Conservation (phyloP, 2,329 filamentous ascomycete species). For the Pseudogymnoascus sp. region DNA sequence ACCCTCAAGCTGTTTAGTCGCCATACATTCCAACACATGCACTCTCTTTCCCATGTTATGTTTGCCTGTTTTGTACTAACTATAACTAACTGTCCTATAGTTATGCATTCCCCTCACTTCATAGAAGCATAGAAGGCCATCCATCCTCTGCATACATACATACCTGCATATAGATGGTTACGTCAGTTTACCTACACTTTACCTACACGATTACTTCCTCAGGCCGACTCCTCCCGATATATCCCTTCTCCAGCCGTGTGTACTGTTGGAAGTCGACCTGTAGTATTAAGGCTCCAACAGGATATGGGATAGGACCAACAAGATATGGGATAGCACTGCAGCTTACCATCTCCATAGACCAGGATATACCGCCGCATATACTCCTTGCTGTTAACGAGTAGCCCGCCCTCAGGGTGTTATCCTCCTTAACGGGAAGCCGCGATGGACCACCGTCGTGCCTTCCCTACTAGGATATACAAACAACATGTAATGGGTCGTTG, state of each 20-base stretch:
- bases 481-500: not conserved
- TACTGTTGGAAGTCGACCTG: not conserved
- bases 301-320: not conserved
- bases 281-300: not conserved
- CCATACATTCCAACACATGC: not conserved
- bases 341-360: not conserved
- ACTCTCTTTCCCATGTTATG: not conserved
- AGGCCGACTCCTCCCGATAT: not conserved
- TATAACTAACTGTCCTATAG: not conserved
- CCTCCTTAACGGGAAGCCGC: not conserved
- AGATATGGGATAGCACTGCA: not conserved
- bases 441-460: not conserved
- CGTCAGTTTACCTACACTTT: not conserved
- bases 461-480: not conserved
- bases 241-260: not conserved
- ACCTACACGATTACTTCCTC: not conserved
- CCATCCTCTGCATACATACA: not conserved
- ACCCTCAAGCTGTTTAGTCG: not conserved
- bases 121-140: not conserved
- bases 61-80: too few species aligned
- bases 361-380: not conserved
- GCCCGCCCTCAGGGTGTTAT: too few species aligned
- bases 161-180: not conserved
- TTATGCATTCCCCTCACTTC: not conserved
- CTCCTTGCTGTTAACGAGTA: not conserved